These are phyloP conservation scores for Sinapis alba DNA, from an alignment of 441 rosid genomes.

Conservation along the genomic window DNA sequence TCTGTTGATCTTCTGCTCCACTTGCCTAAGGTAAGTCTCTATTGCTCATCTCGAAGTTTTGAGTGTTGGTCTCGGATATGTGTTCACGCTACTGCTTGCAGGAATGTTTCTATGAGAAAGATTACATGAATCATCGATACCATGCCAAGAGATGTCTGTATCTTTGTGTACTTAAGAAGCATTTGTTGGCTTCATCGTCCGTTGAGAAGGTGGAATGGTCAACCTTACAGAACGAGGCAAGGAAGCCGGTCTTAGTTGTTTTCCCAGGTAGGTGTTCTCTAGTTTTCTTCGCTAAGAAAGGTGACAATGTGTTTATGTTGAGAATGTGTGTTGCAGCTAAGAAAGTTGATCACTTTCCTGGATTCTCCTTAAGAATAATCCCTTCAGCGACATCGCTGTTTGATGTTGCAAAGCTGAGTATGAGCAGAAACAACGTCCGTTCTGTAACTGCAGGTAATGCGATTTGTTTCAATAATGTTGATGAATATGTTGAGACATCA, in stretches of 20 bases:
- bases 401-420: constrained; percentile 62
- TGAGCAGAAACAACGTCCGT: constrained; percentile 74
- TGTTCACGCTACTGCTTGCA: no score
- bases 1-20: constrained; percentile 71
- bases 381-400: constrained; percentile 76
- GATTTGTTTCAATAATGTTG: constrained; percentile 3
- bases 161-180: constrained; percentile 74
- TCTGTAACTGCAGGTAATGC: constrained; percentile 64
- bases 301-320: background rate
- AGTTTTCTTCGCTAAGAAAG: background rate
- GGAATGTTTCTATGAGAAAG: constrained; percentile 80
- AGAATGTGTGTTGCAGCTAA: constrained; percentile 45
- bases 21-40: constrained; percentile 70
- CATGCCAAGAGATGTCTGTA: constrained; percentile 88
- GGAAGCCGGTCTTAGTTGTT: constrained; percentile 78
- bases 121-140: constrained; percentile 83
- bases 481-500: background rate
- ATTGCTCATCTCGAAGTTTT: constrained; percentile 1
- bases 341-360: constrained; percentile 59
- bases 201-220: constrained; percentile 84
- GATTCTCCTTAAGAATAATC: constrained; percentile 65
- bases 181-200: constrained; percentile 50
- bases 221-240: constrained; percentile 75
- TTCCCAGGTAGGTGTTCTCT: constrained; percentile 79
- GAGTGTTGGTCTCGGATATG: no score